Evolutionary conservation across 1,284 basidiomycete species (phyloP).

Genomic region (Ceratobasidium papillatum): DNA sequence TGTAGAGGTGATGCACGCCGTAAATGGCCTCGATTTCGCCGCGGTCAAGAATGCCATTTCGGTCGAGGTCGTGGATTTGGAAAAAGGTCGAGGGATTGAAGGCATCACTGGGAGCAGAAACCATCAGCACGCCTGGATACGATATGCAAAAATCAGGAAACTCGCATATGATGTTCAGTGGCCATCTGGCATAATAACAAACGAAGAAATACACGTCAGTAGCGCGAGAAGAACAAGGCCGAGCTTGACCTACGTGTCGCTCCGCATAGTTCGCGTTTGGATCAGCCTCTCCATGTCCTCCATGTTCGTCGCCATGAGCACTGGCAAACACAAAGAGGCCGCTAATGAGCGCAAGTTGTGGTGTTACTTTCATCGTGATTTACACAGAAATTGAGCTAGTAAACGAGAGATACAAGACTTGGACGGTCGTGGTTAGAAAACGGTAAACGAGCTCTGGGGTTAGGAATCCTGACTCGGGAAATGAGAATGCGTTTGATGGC

Average conservation of each 20-base stretch:
- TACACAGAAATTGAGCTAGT: not conserved
- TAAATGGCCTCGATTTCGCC: slow-evolving; percentile 91
- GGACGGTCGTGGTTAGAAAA: slow-evolving; percentile 1
- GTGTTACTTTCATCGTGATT: slow-evolving; percentile 6
- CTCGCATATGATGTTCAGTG: slow-evolving; percentile 83
- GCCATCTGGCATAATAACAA: slow-evolving; percentile 67
- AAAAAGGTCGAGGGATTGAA: slow-evolving; percentile 85
- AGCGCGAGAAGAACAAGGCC: not conserved
- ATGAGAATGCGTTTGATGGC: not conserved
- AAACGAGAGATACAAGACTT: slow-evolving; percentile 1
- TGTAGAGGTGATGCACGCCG: slow-evolving; percentile 94
- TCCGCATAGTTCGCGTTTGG: slow-evolving; percentile 57
- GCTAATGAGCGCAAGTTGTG: not conserved
- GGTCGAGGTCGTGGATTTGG: slow-evolving; percentile 90
- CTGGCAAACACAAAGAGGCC: not conserved
- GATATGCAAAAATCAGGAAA: slow-evolving; percentile 7
- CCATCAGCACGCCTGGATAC: slow-evolving; percentile 2
- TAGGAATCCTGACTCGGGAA: slow-evolving; percentile 8
- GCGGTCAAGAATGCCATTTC: slow-evolving; percentile 64
- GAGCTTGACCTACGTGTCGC: slow-evolving; percentile 60
- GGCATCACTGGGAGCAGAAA: slow-evolving; percentile 63
- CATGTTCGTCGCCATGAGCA: slow-evolving; percentile 47
- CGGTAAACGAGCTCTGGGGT: not conserved
- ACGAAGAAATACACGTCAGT: slow-evolving; percentile 6
- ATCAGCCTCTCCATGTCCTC: slow-evolving; percentile 49